Base-by-base conservation (phyloP, 106 monocot species). In the Ottelia alismoides region DNA sequence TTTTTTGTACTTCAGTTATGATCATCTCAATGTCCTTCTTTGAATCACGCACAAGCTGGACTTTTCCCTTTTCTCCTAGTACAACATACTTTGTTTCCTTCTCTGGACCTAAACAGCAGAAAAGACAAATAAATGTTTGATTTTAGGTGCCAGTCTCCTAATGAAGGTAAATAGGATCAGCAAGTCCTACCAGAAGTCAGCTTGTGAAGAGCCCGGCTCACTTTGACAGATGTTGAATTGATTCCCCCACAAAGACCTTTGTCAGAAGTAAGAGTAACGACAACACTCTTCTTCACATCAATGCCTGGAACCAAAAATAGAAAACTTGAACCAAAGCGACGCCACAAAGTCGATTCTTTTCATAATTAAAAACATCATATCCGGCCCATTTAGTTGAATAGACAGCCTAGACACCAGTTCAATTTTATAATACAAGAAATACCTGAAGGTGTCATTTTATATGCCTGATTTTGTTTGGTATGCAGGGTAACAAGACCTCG, bases 241-340 rank as follows among this genome's bases (percentile, higher is more conserved):
- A 94, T 94, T 55, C 93, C 88, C 17, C 93, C 93, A 71, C 93
- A 94, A 62, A 94, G 88, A 74, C 93, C 93, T 69, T 94, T 94
- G 75, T 94, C 93, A 60, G 93, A 94, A 2, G 78, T 51, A 57
- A 94, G 43, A 16, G 81, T 66, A 49, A 94, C 44, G 48, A 94
- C 84, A 60, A 94, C 84, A 65, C 84, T 94, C 75, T 88, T 94
- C 75, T 94, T 94, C 49, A 81, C 93, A 69, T 94, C 88, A 59
- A 94, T 62, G 62, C 72, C 94, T 93, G 53, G 35, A 50, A 44
- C 25, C 20, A n/a, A n/a, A n/a, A n/a, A n/a, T n/a, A n/a, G n/a
- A n/a, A n/a, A n/a, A n/a, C n/a, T n/a, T n/a, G n/a, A n/a, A n/a
- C n/a, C n/a, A n/a, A n/a, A n/a, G n/a, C n/a, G n/a, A n/a, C n/a